Evolutionary conservation across 2,329 filamentous ascomycete species (phyloP).

Genomic region (Trichophyton rubrum): DNA sequence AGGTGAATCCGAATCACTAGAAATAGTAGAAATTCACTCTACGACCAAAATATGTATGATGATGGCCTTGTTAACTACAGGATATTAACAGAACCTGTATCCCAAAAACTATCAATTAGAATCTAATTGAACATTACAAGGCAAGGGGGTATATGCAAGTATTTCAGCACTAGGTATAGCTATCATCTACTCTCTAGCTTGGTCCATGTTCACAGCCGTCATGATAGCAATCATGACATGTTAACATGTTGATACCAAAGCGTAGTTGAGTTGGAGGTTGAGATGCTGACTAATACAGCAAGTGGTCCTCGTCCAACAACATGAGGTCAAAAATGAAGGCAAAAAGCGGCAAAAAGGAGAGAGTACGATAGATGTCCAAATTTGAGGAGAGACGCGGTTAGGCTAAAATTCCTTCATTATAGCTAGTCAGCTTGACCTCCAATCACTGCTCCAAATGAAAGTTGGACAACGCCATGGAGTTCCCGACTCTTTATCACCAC

Average conservation of each 20-base stretch:
- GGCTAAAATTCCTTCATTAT: background rate
- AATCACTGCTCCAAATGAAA: conserved; percentile 60
- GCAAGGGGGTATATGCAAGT: background rate
- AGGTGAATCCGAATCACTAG: background rate
- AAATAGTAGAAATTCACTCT: background rate
- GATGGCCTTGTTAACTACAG: background rate
- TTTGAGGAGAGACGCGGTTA: background rate
- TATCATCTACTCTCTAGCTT: background rate
- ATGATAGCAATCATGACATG: background rate
- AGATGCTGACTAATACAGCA: background rate
- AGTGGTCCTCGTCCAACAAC: background rate
- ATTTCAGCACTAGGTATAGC: too few species aligned
- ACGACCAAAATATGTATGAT: background rate
- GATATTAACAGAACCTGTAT: background rate
- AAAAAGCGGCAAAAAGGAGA: background rate
- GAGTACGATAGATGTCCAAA: background rate
- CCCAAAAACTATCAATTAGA: background rate
- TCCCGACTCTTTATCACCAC: conserved; percentile 68
- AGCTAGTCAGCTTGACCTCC: conserved; percentile 31
- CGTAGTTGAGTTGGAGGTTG: background rate
- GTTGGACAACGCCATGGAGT: conserved; percentile 81
- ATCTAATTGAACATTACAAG: background rate
- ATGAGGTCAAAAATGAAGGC: background rate
- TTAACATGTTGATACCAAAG: background rate
- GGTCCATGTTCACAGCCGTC: background rate